phyloP scores from a whole-genome alignment of 2,329 filamentous ascomycete genomes.

The Aspergillus sp. region DNA sequence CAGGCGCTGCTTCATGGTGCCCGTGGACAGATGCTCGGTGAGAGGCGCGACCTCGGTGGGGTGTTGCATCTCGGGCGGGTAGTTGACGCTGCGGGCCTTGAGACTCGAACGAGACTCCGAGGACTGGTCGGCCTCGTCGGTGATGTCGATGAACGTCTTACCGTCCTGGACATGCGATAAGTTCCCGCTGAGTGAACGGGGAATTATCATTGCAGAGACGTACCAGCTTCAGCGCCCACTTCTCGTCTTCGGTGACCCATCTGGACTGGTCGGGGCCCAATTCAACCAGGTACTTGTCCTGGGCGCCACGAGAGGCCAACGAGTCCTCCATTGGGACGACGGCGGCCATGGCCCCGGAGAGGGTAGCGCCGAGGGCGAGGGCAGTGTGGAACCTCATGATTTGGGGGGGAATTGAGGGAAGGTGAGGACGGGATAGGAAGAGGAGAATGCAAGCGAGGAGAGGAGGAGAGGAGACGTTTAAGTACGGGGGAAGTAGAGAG shows the following conservation, averaged over 20 bases:
- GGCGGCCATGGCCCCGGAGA: too few relatives aligned
- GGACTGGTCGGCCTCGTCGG: conserved; percentile 52
- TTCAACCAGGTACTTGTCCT: conserved; percentile 68
- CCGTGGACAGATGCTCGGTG: conserved; percentile 60
- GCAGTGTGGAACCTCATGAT: too few relatives aligned
- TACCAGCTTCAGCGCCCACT: conserved; percentile 82
- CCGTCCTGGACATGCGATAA: conserved; percentile 51
- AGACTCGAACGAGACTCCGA: conserved; percentile 43
- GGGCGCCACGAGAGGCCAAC: too few relatives aligned
- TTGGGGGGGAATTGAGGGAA: too few relatives aligned
- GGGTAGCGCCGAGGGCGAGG: too few relatives aligned
- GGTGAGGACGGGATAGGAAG: too few relatives aligned
- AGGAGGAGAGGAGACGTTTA: too few relatives aligned
- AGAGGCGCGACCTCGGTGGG: conserved; percentile 60
- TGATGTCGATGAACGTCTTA: conserved; percentile 90
- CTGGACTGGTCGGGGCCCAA: conserved; percentile 69
- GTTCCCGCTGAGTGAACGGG: neutral
- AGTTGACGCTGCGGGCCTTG: conserved; percentile 43
- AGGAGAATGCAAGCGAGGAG: too few relatives aligned
- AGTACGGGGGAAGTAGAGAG: too few relatives aligned
- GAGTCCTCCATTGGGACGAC: too few relatives aligned
- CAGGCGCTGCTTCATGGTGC: conserved; percentile 67
- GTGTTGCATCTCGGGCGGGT: conserved; percentile 57
- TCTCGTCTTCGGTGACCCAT: conserved; percentile 91
- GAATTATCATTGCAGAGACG: conserved; percentile 21